These are phyloP conservation scores for Iris pallida DNA, from an alignment of 116 monocot species.

Conservation along the genomic window DNA sequence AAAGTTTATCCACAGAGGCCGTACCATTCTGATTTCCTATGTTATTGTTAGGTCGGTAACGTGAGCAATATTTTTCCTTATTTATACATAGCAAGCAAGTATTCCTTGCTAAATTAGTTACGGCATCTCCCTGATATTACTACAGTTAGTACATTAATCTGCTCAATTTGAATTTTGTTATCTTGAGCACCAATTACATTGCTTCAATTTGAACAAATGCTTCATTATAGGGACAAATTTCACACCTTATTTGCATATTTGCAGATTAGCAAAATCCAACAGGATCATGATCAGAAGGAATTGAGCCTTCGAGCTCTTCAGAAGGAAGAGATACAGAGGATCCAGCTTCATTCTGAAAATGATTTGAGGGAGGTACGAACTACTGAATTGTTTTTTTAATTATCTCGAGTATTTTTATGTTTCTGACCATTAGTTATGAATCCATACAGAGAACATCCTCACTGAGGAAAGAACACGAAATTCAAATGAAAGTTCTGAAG, in stretches of 20 bases:
- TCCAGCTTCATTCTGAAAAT: slow-evolving; percentile 75
- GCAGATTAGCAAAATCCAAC: slow-evolving; percentile 72
- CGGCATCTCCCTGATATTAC: no score
- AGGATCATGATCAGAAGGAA: slow-evolving; percentile 74
- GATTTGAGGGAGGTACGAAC: slow-evolving; percentile 83
- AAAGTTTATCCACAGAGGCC: no score
- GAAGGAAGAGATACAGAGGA: slow-evolving; percentile 65
- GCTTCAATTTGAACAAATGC: not conserved
- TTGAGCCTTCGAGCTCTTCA: slow-evolving; percentile 46
- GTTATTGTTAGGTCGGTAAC: no score
- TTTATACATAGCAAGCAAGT: no score
- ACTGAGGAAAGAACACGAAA: slow-evolving; percentile 89
- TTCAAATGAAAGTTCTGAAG: slow-evolving; percentile 75
- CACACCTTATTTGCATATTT: slow-evolving; percentile 20
- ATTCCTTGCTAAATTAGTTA: no score
- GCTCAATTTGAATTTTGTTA: slow-evolving; percentile 1
- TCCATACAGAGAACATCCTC: slow-evolving; percentile 55
- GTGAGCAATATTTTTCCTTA: no score
- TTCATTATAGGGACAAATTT: slow-evolving; percentile 3
- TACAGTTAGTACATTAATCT: not conserved
- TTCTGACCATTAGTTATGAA: slow-evolving; percentile 7
- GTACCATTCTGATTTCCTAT: no score
- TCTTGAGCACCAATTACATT: not conserved
- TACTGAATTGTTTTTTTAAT: not conserved
- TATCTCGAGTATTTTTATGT: not conserved